Percentiles rank a stretch among this genome's conserved stretches.
Evolutionary conservation across 805 yeast species (phyloP).

Genomic region (Kluyveromyces dobzhanskii): DNA sequence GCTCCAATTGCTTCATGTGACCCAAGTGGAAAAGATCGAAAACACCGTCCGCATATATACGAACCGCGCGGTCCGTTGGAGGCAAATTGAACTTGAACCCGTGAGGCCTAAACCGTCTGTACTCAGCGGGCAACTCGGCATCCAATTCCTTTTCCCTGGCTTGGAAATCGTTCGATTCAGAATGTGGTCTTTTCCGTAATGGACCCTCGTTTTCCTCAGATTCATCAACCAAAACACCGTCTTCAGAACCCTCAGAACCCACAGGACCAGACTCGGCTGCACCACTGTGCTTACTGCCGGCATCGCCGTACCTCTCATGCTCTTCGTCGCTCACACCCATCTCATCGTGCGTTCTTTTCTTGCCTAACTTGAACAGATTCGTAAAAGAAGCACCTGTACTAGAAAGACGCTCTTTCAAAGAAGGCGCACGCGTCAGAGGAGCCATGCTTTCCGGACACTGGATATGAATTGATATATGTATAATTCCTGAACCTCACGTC

Average conservation of each 20-base stretch:
- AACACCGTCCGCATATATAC: slow-evolving; percentile 98
- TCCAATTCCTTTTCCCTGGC: slow-evolving; percentile 54
- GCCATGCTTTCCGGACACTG: no score
- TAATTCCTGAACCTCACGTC: no score
- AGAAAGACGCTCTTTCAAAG: slow-evolving; percentile 24
- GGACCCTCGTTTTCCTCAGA: slow-evolving; percentile 4
- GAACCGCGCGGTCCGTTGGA: slow-evolving; percentile 73
- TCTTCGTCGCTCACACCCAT: slow-evolving; percentile 19
- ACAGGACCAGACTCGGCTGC: slow-evolving; percentile 3
- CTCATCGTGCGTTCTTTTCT: slow-evolving; percentile 17
- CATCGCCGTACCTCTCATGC: slow-evolving; percentile 5
- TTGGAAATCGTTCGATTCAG: slow-evolving; percentile 20
- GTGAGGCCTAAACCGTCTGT: slow-evolving; percentile 67
- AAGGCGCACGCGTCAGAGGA: slow-evolving; percentile 6
- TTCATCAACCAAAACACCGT: no score
- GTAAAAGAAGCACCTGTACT: slow-evolving; percentile 22
- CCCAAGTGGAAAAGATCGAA: slow-evolving; percentile 95
- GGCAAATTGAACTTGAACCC: slow-evolving; percentile 79
- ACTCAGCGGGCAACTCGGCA: slow-evolving; percentile 56
- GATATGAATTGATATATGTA: no score
- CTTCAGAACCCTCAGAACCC: slow-evolving; percentile 4
- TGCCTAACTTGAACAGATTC: slow-evolving; percentile 26
- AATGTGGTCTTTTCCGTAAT: slow-evolving; percentile 13
- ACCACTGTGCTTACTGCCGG: slow-evolving; percentile 5
- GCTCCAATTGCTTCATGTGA: slow-evolving; percentile 96